Percentiles rank a stretch among this genome's conserved stretches.
Evolutionary conservation across 75 land plant species (phyloP).

Genomic region (Sequoia sempervirens): DNA sequence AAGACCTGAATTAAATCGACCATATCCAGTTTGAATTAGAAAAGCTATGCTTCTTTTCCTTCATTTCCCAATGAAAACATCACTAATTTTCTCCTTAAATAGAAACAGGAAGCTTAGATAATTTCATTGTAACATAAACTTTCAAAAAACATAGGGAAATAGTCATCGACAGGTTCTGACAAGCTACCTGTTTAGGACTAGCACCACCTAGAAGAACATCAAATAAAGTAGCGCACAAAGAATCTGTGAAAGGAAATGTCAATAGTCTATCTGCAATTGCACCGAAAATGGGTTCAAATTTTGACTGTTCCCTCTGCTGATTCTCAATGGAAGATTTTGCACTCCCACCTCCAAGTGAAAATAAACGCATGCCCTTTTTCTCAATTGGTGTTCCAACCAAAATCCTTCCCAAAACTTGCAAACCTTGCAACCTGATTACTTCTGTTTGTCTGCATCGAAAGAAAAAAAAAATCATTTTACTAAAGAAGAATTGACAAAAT

Average conservation of each 20-base stretch:
- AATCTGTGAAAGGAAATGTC: conserved; percentile 71
- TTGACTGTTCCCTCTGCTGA: conserved; percentile 31
- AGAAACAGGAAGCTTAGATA: background rate
- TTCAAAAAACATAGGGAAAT: background rate
- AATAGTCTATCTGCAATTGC: conserved; percentile 69
- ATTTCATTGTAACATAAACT: background rate
- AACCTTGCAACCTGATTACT: conserved; percentile 72
- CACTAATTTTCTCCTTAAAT: background rate
- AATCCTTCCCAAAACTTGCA: conserved; percentile 79
- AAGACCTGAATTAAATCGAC: conserved; percentile 42
- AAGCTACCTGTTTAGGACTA: conserved; percentile 89
- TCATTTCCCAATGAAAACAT: background rate
- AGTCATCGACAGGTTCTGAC: background rate
- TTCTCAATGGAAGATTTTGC: conserved; percentile 43
- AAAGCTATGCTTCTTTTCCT: background rate
- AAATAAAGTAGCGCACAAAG: conserved; percentile 73
- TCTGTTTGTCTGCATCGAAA: conserved; percentile 57
- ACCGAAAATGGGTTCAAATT: conserved; percentile 40
- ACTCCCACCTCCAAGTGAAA: conserved; percentile 51
- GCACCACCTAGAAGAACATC: conserved; percentile 98
- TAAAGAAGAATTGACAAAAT: background rate
- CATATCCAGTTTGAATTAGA: background rate
- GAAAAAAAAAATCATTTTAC: background rate
- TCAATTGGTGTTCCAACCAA: conserved; percentile 74
- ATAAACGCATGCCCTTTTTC: conserved; percentile 63